phyloP scores from a whole-genome alignment of 345 rosid species.

The Ceriops decandra region DNA sequence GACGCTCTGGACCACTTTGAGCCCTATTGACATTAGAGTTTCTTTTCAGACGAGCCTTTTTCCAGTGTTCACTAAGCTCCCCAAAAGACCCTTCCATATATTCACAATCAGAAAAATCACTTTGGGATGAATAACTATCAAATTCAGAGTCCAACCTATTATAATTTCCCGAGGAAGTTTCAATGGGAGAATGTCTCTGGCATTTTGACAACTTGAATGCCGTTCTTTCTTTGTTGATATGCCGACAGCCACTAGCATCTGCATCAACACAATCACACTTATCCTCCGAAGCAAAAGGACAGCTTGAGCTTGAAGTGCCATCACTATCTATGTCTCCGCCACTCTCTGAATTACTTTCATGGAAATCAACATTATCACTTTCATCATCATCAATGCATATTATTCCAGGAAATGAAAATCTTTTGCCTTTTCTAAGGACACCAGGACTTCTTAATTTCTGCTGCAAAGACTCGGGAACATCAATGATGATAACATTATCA shows the following conservation, averaged over 20 bases:
- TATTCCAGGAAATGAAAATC: constrained; percentile 33
- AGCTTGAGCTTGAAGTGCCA: constrained; percentile 22
- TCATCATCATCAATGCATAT: constrained; percentile 59
- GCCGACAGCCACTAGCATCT: constrained; percentile 20
- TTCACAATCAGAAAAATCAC: constrained; percentile 29
- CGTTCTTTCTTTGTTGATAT: constrained; percentile 34
- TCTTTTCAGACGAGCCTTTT: constrained; percentile 45
- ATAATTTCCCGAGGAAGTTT: constrained; percentile 19
- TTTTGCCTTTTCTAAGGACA: constrained; percentile 28
- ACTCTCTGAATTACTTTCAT: constrained; percentile 22
- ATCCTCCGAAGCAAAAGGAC: constrained; percentile 14
- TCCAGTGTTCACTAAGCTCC: constrained; percentile 63
- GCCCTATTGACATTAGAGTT: constrained; percentile 29
- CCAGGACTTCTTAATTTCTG: constrained; percentile 33
- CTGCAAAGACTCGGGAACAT: constrained; percentile 51
- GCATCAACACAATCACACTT: constrained; percentile 17
- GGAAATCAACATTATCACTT: constrained; percentile 18
- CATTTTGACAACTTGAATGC: constrained; percentile 43
- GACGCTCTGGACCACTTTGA: constrained; percentile 28
- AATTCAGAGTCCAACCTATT: constrained; percentile 15
- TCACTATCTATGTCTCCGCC: constrained; percentile 32
- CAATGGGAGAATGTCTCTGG: constrained; percentile 13
- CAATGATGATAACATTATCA: constrained; percentile 56
- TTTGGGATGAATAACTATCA: constrained; percentile 13
- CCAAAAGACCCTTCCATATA: constrained; percentile 51